Base-by-base conservation (phyloP, 106 monocot genomes). In the Dioscorea alata region DNA sequence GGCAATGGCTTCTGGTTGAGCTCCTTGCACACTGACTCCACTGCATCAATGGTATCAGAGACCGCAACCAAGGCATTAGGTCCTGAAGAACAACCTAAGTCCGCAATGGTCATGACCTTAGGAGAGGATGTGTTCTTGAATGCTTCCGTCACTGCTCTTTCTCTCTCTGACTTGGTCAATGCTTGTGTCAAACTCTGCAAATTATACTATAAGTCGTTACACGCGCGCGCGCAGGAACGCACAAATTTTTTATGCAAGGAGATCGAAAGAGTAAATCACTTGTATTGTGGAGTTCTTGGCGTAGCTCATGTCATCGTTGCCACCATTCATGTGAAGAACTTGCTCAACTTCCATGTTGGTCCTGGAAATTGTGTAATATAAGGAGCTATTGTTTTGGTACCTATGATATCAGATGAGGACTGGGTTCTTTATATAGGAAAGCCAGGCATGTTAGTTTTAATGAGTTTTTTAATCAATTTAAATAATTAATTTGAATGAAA, bases 1-100 rank as follows among this genome's bases (percentile, higher is more conserved):
- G 63, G 63, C 10, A n/a, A 34, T 13, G 63, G 32, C 31, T 28
- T 28, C 3, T n/a, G 17, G 4, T 42, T 6, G 13, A 63, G 33
- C 34, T 63, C 23, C 15, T 32, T 13, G 63, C 63, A 63, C n/a
- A 2, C 33, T 4, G 13, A 9, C 4, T 63, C 13, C 20, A 49
- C 23, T 21, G 20, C 48, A 14, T 50, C 66, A 8, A 49, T 50
- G 21, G 28, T 12, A 3, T 49, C 49, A 2, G 19, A 49, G 48
- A 22, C 23, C 22, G 50, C 14, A 23, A 50, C 23, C 49, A 66
- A 16, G 0, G 76, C 12, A 17, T 76, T 76, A 2, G 61, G 63
- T 4, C 76, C 69, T 5, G 64, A 64, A 23, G 76, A 70, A 61
- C 76, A 76, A 13, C 76, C 76, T 19, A 76, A 33, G 22, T 76